Percentiles rank a stretch among this genome's conserved stretches.
Evolutionary conservation across 768 basidiomycete genomes (phyloP).

Genomic region (Suillus subluteus): DNA sequence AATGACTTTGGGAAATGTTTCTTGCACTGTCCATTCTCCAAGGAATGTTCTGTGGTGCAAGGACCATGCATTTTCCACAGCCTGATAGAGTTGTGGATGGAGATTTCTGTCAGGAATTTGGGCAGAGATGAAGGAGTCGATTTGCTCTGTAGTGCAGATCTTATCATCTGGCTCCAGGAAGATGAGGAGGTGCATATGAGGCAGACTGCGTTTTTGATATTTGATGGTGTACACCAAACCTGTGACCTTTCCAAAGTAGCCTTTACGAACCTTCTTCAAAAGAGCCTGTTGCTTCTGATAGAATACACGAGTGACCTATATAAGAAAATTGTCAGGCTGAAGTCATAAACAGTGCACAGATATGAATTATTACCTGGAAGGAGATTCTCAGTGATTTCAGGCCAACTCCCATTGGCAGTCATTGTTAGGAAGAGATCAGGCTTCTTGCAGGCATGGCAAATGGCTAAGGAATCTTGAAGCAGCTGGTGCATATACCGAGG

Average conservation of each 20-base stretch:
- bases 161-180: slow-evolving; percentile 40
- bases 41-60: slow-evolving; percentile 34
- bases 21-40: slow-evolving; percentile 44
- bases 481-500: slow-evolving; percentile 46
- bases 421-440: slow-evolving; percentile 55
- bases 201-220: slow-evolving; percentile 60
- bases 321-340: neutral
- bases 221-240: slow-evolving; percentile 57
- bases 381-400: slow-evolving; percentile 43
- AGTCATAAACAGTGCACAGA: neutral
- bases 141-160: slow-evolving; percentile 36
- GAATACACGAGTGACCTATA: slow-evolving; percentile 48
- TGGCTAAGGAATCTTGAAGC: slow-evolving; percentile 50
- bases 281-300: slow-evolving; percentile 42
- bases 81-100: slow-evolving; percentile 43
- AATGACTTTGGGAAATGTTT: slow-evolving; percentile 51
- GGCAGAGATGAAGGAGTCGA: slow-evolving; percentile 47
- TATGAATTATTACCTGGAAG: slow-evolving; percentile 28
- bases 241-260: slow-evolving; percentile 44
- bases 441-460: slow-evolving; percentile 39
- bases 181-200: slow-evolving; percentile 56
- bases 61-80: slow-evolving; percentile 50
- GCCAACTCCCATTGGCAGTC: slow-evolving; percentile 56
- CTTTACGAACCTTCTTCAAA: slow-evolving; percentile 39
- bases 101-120: slow-evolving; percentile 44